These are phyloP conservation scores for Cercospora beticola DNA, from an alignment of 2,329 filamentous ascomycete genomes.

Conservation along the genomic window DNA sequence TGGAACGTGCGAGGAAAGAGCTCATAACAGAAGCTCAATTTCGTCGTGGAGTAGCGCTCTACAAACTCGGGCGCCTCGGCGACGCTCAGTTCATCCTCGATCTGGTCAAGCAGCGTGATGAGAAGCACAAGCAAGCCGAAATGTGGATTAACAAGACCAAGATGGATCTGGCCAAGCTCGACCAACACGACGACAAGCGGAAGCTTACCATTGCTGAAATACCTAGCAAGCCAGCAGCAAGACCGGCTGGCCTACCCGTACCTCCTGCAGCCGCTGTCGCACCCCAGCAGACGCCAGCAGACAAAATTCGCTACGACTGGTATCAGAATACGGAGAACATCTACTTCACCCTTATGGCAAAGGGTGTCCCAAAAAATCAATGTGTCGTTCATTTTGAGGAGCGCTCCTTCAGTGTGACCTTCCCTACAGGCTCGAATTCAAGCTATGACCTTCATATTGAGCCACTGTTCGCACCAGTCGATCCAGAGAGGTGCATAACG, in stretches of 20 bases:
- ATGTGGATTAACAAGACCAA: constrained; percentile 61
- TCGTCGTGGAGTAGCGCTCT: constrained; percentile 72
- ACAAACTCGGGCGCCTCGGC: constrained; percentile 67
- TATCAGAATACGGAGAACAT: constrained; percentile 63
- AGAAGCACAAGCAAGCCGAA: constrained; percentile 53
- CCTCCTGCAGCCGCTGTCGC: constrained; percentile 1
- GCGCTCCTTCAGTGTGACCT: constrained; percentile 56
- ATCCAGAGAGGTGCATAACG: constrained; percentile 59
- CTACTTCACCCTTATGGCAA: constrained; percentile 64
- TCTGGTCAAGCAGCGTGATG: constrained; percentile 55
- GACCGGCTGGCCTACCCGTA: not conserved
- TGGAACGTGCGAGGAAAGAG: constrained; percentile 71
- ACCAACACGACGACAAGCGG: constrained; percentile 51
- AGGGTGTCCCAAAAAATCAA: constrained; percentile 60
- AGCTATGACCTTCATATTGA: constrained; percentile 63
- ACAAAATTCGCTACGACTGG: constrained; percentile 68
- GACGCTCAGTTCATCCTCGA: constrained; percentile 71
- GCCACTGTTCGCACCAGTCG: constrained; percentile 66
- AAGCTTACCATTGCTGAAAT: constrained; percentile 52
- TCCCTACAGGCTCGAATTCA: constrained; percentile 52
- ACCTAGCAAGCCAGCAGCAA: constrained; percentile 45
- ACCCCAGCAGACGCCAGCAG: constrained; percentile 46
- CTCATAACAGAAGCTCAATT: constrained; percentile 80
- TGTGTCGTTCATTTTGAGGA: constrained; percentile 52
- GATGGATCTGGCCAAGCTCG: constrained; percentile 51